Conservation (phyloP, 2,329 filamentous ascomycete genomes). For the Alternaria brassicicola region DNA sequence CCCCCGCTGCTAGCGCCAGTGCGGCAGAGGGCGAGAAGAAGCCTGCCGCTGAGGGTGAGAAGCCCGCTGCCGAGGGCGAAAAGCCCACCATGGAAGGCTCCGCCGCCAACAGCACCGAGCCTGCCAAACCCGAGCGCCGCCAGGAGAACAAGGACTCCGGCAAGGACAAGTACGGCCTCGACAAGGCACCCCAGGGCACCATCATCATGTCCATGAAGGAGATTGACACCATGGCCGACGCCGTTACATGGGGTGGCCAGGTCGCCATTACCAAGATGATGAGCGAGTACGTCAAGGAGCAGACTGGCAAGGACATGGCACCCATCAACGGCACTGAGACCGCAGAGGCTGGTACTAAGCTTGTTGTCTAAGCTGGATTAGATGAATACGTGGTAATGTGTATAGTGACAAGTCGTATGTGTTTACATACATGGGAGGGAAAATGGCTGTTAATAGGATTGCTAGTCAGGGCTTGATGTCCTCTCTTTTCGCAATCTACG, state of each 20-base stretch:
- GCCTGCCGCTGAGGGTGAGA: slow-evolving; percentile 7
- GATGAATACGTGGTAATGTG: not conserved
- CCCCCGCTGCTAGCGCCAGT: slow-evolving; percentile 1
- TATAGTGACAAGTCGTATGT: not conserved
- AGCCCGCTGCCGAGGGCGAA: slow-evolving; percentile 9
- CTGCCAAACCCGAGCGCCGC: slow-evolving; percentile 24
- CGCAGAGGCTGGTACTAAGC: slow-evolving; percentile 2
- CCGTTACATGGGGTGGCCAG: slow-evolving; percentile 37
- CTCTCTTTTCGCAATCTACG: not conserved
- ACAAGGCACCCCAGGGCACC: slow-evolving; percentile 30
- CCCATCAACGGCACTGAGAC: not conserved
- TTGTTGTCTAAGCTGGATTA: not conserved
- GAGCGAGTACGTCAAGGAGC: slow-evolving; percentile 40
- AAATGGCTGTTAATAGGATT: not conserved
- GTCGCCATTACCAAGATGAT: slow-evolving; percentile 44
- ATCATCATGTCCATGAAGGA: slow-evolving; percentile 45
- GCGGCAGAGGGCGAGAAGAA: slow-evolving; percentile 7
- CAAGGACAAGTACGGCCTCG: slow-evolving; percentile 30
- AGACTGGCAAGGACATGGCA: slow-evolving; percentile 26
- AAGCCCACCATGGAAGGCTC: slow-evolving; percentile 11
- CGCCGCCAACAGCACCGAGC: slow-evolving; percentile 18
- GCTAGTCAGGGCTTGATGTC: not conserved
- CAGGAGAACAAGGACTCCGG: slow-evolving; percentile 14
- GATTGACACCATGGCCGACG: slow-evolving; percentile 41
- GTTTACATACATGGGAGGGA: not conserved